Percentiles rank a stretch among this genome's conserved stretches.
Evolutionary conservation across 2,329 filamentous ascomycete species (phyloP).

Genomic region (Ascocoryne sarcoides): DNA sequence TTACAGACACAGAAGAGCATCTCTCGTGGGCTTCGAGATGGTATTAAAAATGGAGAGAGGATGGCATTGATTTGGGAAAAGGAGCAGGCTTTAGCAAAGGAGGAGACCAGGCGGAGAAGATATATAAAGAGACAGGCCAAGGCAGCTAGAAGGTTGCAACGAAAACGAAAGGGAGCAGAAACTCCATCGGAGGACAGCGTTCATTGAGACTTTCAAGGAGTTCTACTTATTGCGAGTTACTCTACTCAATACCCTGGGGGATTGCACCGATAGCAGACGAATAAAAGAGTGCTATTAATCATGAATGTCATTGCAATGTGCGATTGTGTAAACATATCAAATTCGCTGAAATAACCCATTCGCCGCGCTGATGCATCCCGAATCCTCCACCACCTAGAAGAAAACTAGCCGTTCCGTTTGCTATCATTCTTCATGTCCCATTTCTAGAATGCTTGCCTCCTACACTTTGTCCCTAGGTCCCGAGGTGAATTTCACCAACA

Average conservation of each 20-base stretch:
- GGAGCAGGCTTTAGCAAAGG: slow-evolving; percentile 36
- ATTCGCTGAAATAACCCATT: slow-evolving; percentile 20
- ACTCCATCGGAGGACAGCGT: neutral
- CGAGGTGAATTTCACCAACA: too few relatives aligned
- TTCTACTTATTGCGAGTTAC: too few relatives aligned
- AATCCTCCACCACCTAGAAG: slow-evolving; percentile 3
- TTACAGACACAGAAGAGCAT: neutral
- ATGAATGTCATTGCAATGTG: slow-evolving; percentile 8
- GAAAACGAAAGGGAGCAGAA: neutral
- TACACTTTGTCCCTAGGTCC: too few relatives aligned
- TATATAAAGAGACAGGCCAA: slow-evolving; percentile 11
- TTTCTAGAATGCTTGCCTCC: neutral
- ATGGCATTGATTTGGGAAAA: slow-evolving; percentile 39
- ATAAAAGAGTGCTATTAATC: neutral
- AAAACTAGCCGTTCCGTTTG: slow-evolving; percentile 1
- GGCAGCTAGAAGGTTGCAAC: neutral
- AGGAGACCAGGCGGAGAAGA: slow-evolving; percentile 25
- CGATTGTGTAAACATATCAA: slow-evolving; percentile 14
- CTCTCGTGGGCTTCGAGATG: too few relatives aligned
- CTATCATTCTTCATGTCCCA: slow-evolving; percentile 1
- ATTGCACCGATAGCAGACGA: too few relatives aligned
- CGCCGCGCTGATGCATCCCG: slow-evolving; percentile 29
- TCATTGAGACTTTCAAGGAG: too few relatives aligned
- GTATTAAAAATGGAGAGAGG: slow-evolving; percentile 28
- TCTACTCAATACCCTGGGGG: too few relatives aligned